These are phyloP conservation scores for Iodosphaeria phyllophila DNA, from an alignment of 2,329 filamentous ascomycete genomes.

Conservation along the genomic window DNA sequence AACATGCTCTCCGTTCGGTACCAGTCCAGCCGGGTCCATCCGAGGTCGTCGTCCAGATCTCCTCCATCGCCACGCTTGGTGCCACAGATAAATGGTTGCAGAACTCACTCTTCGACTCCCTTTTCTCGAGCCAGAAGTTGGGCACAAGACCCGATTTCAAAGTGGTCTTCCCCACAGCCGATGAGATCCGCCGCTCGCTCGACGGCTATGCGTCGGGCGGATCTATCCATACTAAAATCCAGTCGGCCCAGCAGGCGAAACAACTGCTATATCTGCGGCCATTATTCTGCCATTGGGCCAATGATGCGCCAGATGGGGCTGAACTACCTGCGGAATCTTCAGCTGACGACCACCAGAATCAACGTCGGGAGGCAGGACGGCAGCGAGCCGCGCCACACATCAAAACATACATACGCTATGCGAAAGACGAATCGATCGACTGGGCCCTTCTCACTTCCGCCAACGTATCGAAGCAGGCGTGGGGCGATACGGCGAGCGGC, in stretches of 20 bases:
- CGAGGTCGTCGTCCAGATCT: slow-evolving; percentile 46
- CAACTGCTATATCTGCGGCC: slow-evolving; percentile 57
- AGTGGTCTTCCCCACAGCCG: slow-evolving; percentile 63
- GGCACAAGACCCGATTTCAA: slow-evolving; percentile 33
- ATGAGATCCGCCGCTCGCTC: slow-evolving; percentile 58
- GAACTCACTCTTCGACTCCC: slow-evolving; percentile 35
- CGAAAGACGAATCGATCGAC: slow-evolving; percentile 35
- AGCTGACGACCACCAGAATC: slow-evolving; percentile 6
- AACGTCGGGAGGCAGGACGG: slow-evolving; percentile 32
- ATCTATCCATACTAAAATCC: slow-evolving; percentile 68
- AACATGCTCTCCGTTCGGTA: slow-evolving; percentile 35
- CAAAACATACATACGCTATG: slow-evolving; percentile 67
- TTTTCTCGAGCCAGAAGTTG: slow-evolving; percentile 8
- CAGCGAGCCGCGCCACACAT: slow-evolving; percentile 66
- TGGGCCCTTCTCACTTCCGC: slow-evolving; percentile 84
- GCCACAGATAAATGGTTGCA: slow-evolving; percentile 53
- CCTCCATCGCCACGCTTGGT: slow-evolving; percentile 67
- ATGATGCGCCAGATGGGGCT: slow-evolving; percentile 25
- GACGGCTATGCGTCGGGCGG: slow-evolving; percentile 62
- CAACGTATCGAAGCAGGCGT: slow-evolving; percentile 80
- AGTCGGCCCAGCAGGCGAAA: slow-evolving; percentile 49
- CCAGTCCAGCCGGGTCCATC: slow-evolving; percentile 21
- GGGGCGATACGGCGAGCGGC: slow-evolving; percentile 50
- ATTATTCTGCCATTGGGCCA: slow-evolving; percentile 58
- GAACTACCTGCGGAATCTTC: no score